These are phyloP conservation scores for Solanum hybrid DNA, from an alignment of 305 asterid genomes.

Conservation along the genomic window DNA sequence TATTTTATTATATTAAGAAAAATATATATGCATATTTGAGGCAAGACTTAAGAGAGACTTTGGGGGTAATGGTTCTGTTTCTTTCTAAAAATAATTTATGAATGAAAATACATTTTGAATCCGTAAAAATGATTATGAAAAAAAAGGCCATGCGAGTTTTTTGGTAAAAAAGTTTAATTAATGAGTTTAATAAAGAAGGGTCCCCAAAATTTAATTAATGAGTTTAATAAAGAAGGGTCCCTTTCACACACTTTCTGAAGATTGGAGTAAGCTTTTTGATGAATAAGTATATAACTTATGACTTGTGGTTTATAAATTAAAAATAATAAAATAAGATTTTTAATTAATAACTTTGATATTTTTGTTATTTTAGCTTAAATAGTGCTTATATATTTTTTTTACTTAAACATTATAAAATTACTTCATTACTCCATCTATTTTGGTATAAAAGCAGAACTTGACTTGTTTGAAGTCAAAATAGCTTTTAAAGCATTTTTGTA, in stretches of 20 bases:
- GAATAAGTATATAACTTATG: too few species aligned
- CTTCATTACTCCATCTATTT: too few species aligned
- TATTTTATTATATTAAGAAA: background rate
- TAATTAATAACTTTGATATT: too few species aligned
- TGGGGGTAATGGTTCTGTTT: background rate
- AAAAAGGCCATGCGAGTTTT: background rate
- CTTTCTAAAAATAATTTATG: background rate
- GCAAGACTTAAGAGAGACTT: background rate
- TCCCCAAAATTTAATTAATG: background rate
- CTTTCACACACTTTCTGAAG: background rate
- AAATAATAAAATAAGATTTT: too few species aligned
- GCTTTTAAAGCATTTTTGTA: background rate
- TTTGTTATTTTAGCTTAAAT: too few species aligned
- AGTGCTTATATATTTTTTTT: too few species aligned
- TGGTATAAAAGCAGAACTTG: background rate
- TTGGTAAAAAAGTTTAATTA: background rate
- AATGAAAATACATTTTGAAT: background rate
- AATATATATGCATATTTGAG: background rate
- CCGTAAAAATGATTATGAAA: background rate
- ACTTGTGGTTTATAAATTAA: too few species aligned
- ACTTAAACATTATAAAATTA: too few species aligned
- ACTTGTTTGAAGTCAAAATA: background rate
- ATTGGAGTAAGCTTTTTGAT: too few species aligned
- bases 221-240: background rate
- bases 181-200: background rate